phyloP scores from a whole-genome alignment of 169 alveolate genomes.

The Plasmodium vinckei region DNA sequence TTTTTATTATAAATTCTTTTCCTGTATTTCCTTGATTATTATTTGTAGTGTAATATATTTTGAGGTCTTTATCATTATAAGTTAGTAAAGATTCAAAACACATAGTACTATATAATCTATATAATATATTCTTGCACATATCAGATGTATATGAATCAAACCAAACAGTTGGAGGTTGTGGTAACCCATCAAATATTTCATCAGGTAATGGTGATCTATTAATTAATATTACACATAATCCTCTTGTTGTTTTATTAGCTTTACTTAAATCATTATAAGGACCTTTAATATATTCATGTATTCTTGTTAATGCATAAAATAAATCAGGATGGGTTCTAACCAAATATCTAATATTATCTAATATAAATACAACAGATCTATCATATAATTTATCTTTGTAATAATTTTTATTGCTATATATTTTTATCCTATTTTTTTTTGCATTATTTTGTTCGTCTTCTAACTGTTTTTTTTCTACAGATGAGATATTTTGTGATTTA shows the following conservation, averaged over 20 bases:
- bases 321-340: slow-evolving; percentile 77
- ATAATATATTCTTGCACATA: slow-evolving; percentile 73
- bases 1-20: slow-evolving; percentile 58
- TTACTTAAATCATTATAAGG: slow-evolving; percentile 74
- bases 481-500: neutral
- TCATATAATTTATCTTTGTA: slow-evolving; percentile 62
- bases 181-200: slow-evolving; percentile 73
- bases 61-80: slow-evolving; percentile 57
- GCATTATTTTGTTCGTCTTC: neutral
- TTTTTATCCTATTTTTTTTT: neutral
- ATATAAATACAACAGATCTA: slow-evolving; percentile 68
- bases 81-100: slow-evolving; percentile 73
- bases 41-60: slow-evolving; percentile 32
- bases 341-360: slow-evolving; percentile 64
- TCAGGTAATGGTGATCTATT: slow-evolving; percentile 76
- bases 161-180: slow-evolving; percentile 78
- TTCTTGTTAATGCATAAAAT: slow-evolving; percentile 73
- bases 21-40: slow-evolving; percentile 1
- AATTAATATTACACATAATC: slow-evolving; percentile 55
- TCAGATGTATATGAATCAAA: slow-evolving; percentile 74
- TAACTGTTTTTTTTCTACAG: neutral
- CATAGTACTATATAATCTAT: slow-evolving; percentile 49
- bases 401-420: slow-evolving; percentile 9
- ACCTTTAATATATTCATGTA: slow-evolving; percentile 75
- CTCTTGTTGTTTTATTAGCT: slow-evolving; percentile 72